These are phyloP conservation scores for Isabelozyma rhagii DNA, from an alignment of 805 yeast genomes.

Conservation along the genomic window DNA sequence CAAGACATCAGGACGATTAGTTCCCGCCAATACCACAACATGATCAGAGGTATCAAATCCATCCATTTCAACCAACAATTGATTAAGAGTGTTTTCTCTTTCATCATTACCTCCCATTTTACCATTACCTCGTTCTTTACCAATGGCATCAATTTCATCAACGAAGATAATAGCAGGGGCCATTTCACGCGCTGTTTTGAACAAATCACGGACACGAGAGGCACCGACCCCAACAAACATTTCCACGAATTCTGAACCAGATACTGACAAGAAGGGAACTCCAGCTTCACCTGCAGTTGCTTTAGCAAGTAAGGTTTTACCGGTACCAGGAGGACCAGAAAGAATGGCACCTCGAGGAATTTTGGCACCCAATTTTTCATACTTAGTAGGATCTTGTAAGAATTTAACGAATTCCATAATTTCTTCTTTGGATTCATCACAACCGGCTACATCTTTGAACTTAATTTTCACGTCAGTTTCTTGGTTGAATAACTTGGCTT, in stretches of 20 bases:
- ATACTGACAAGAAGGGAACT: slow-evolving; percentile 86
- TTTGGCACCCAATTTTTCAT: slow-evolving; percentile 86
- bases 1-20: slow-evolving; percentile 87
- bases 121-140: slow-evolving; percentile 75
- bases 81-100: slow-evolving; percentile 90
- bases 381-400: slow-evolving; percentile 78
- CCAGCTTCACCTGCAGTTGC: slow-evolving; percentile 98
- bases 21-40: slow-evolving; percentile 92
- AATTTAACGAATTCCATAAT: slow-evolving; percentile 94
- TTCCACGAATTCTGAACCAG: slow-evolving; percentile 95
- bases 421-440: slow-evolving; percentile 91
- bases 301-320: slow-evolving; percentile 87
- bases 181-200: slow-evolving; percentile 82
- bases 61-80: slow-evolving; percentile 92
- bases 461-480: slow-evolving; percentile 78
- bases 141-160: slow-evolving; percentile 96
- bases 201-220: slow-evolving; percentile 87
- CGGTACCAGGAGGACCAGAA: slow-evolving; percentile 97
- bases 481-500: slow-evolving; percentile 77
- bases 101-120: slow-evolving; percentile 84
- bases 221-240: slow-evolving; percentile 98
- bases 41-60: slow-evolving; percentile 88
- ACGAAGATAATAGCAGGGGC: slow-evolving; percentile 90
- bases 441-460: slow-evolving; percentile 91
- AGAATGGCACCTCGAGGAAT: slow-evolving; percentile 94